phyloP scores from a whole-genome alignment of 2,329 filamentous ascomycete species.

The Claviceps maximensis region DNA sequence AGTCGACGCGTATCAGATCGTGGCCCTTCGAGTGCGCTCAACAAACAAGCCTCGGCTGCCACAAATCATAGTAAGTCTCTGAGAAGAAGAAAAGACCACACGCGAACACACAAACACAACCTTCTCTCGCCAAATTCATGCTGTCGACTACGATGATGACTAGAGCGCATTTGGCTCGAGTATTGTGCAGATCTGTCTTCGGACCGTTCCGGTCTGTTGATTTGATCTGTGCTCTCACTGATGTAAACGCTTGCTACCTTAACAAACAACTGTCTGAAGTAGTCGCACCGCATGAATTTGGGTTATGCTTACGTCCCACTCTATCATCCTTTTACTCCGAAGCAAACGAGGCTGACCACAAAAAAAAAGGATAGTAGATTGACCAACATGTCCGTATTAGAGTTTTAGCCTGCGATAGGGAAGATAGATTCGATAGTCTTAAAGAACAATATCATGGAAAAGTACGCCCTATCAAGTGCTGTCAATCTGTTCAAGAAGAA shows the following conservation, averaged over 20 bases:
- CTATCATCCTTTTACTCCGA: too few species aligned
- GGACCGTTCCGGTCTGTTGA: constrained; percentile 64
- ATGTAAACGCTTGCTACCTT: constrained; percentile 99
- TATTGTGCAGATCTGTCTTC: constrained; percentile 54
- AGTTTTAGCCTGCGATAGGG: constrained; percentile 86
- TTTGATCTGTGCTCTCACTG: constrained; percentile 61
- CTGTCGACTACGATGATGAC: constrained; percentile 65
- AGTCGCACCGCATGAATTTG: constrained; percentile 4
- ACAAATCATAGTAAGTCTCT: background rate
- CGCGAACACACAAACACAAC: background rate
- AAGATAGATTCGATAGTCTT: constrained; percentile 75
- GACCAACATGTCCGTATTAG: constrained; percentile 33
- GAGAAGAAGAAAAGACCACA: too few species aligned
- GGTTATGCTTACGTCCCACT: background rate
- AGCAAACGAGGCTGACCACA: background rate
- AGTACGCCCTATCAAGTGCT: constrained; percentile 43
- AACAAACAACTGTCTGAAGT: constrained; percentile 68
- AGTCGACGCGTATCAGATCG: constrained; percentile 12
- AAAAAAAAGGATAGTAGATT: constrained; percentile 9
- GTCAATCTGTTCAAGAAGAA: background rate
- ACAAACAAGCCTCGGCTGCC: background rate
- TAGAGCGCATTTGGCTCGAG: constrained; percentile 99
- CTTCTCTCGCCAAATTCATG: background rate
- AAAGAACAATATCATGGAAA: constrained; percentile 69
- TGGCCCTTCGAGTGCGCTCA: background rate